phyloP scores from a whole-genome alignment of 2,329 filamentous ascomycete species.

The Aschersonia sp. region DNA sequence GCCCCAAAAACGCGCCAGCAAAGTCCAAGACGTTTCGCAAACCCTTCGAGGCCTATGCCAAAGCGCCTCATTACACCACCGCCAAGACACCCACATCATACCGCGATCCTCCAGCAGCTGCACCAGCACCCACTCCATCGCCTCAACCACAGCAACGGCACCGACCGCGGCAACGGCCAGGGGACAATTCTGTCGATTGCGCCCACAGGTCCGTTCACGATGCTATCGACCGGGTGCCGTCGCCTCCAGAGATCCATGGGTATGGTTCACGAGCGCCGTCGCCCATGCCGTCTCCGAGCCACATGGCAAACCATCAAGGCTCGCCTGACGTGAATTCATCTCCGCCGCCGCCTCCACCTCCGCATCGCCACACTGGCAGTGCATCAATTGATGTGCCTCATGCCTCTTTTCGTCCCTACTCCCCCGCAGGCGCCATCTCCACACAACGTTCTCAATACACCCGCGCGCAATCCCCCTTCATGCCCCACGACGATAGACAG shows the following conservation, averaged over 20 bases:
- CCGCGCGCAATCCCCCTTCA: conserved; percentile 23
- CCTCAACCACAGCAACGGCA: conserved; percentile 10
- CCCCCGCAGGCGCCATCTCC: conserved; percentile 17
- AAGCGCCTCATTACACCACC: conserved; percentile 50
- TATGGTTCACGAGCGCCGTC: conserved; percentile 18
- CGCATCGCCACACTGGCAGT: conserved; percentile 53
- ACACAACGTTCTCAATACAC: conserved; percentile 10
- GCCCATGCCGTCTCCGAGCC: conserved; percentile 8
- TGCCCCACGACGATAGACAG: conserved; percentile 23
- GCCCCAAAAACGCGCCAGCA: conserved; percentile 37
- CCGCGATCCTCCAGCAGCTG: conserved; percentile 22
- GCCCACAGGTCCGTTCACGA: conserved; percentile 10
- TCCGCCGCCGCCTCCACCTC: conserved; percentile 70
- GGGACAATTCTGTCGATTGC: conserved; percentile 13
- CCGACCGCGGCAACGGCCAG: conserved; percentile 3
- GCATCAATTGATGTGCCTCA: conserved; percentile 11
- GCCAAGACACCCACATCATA: conserved; percentile 46
- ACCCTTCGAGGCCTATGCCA: conserved; percentile 52
- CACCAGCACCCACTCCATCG: conserved; percentile 3
- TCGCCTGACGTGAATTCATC: conserved; percentile 36
- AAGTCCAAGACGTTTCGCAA: conserved; percentile 52
- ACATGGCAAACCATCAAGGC: conserved; percentile 10
- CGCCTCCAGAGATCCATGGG: conserved; percentile 11
- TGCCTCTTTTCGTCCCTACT: conserved; percentile 16
- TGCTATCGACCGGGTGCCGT: conserved; percentile 6